These are phyloP conservation scores for Ophiostoma ulmi DNA, from an alignment of 2,329 filamentous ascomycete genomes.

Conservation along the genomic window DNA sequence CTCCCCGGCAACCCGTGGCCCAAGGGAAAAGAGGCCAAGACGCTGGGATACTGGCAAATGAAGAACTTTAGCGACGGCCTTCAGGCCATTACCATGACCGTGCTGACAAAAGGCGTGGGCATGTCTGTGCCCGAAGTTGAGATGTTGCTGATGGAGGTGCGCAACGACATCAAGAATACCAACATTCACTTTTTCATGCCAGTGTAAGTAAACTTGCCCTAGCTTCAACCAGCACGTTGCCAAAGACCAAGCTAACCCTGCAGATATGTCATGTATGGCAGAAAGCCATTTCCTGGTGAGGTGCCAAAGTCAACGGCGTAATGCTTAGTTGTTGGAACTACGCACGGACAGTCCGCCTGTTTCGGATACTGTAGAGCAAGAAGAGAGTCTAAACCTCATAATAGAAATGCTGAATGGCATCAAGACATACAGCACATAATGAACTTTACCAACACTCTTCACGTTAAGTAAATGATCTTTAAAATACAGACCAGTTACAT, in stretches of 20 bases:
- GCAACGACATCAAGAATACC: constrained; percentile 27
- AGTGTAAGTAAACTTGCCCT: constrained; percentile 17
- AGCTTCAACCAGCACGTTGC: neutral
- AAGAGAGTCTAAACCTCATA: too few relatives aligned
- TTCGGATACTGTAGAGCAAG: neutral
- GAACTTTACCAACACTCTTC: too few relatives aligned
- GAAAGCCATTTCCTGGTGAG: constrained; percentile 25
- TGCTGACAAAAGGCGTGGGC: constrained; percentile 30
- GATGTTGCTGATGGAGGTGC: constrained; percentile 28
- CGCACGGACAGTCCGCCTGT: neutral
- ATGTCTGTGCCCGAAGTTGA: constrained; percentile 31
- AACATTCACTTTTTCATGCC: constrained; percentile 29
- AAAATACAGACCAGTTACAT: too few relatives aligned
- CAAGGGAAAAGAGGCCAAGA: constrained; percentile 30
- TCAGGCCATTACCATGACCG: constrained; percentile 31
- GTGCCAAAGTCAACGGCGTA: neutral
- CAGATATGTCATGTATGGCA: constrained; percentile 28
- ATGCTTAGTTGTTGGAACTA: neutral
- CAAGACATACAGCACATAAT: too few relatives aligned
- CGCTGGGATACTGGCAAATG: constrained; percentile 32
- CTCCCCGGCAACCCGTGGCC: constrained; percentile 34
- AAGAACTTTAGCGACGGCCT: constrained; percentile 32
- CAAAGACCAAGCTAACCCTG: neutral
- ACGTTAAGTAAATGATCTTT: too few relatives aligned
- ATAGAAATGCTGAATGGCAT: too few relatives aligned